Conservation (phyloP, 164 flowering plant genomes). For the Cinnamomum chago region DNA sequence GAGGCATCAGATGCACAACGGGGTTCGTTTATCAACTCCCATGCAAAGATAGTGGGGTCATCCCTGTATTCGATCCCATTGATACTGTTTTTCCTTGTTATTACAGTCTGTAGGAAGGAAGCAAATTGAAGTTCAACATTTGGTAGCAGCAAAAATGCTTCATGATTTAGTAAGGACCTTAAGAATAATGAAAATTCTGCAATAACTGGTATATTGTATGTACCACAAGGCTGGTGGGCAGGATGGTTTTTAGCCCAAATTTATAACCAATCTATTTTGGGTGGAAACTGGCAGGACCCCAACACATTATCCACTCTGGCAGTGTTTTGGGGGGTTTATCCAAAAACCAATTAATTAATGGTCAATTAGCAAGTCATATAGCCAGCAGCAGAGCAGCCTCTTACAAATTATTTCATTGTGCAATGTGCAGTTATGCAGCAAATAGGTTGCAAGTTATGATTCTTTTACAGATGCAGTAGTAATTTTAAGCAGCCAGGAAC, state of each 20-base stretch:
- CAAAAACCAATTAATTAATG: not conserved
- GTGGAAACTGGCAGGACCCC: not conserved
- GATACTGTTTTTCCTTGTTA: slow-evolving; percentile 40
- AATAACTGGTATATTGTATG: not conserved
- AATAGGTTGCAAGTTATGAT: not conserved
- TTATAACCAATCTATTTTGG: not conserved
- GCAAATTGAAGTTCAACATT: slow-evolving; percentile 1
- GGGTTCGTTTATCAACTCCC: slow-evolving; percentile 71
- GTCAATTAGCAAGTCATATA: not conserved
- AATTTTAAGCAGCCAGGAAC: not conserved
- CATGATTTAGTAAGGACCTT: not conserved
- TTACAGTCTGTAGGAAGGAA: slow-evolving; percentile 27
- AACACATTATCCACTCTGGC: too few relatives aligned
- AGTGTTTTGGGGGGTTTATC: not conserved
- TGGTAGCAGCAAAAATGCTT: not conserved
- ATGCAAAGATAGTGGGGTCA: slow-evolving; percentile 58
- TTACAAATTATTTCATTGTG: not conserved
- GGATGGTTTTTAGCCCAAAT: not conserved
- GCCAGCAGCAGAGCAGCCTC: not conserved
- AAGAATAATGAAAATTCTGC: not conserved
- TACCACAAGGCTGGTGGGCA: not conserved
- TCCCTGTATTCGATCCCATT: slow-evolving; percentile 45
- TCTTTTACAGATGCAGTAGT: not conserved
- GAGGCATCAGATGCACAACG: slow-evolving; percentile 38
- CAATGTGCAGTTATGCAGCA: not conserved